Percentiles rank a stretch among this genome's conserved stretches.
These are phyloP conservation scores for Coemansia sp. DNA, from an alignment of 192 early-diverging fungal species.

Conservation along the genomic window DNA sequence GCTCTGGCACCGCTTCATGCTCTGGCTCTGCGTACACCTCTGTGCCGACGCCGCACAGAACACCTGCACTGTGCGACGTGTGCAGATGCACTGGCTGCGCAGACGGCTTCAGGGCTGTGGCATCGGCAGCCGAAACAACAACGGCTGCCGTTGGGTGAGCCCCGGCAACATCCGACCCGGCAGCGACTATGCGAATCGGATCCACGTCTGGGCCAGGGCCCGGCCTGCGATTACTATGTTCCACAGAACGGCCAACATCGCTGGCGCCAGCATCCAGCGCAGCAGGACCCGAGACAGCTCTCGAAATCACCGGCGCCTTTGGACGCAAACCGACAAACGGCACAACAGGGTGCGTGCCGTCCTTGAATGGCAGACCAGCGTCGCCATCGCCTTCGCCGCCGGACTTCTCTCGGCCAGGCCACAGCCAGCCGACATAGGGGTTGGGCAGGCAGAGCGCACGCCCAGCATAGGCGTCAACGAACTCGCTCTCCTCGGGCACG, in stretches of 20 bases:
- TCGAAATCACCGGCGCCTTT: neutral
- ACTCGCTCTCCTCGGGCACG: slow-evolving; percentile 55
- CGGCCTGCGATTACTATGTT: no score
- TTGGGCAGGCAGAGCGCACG: slow-evolving; percentile 28
- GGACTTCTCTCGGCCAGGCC: slow-evolving; percentile 25
- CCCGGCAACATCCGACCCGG: no score
- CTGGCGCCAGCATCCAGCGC: neutral
- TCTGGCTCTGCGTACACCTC: neutral
- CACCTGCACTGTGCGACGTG: slow-evolving; percentile 20
- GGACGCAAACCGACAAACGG: slow-evolving; percentile 18
- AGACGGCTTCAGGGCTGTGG: neutral
- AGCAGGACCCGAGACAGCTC: neutral
- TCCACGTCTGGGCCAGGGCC: no score
- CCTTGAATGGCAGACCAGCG: slow-evolving; percentile 33
- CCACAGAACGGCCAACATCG: neutral
- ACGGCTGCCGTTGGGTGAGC: no score
- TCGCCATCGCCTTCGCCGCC: neutral
- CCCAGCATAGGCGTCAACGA: slow-evolving; percentile 46
- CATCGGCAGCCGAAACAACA: neutral
- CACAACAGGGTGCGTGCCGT: slow-evolving; percentile 39
- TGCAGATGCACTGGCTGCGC: slow-evolving; percentile 9
- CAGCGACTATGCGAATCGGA: no score
- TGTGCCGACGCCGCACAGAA: slow-evolving; percentile 1
- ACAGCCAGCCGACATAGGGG: slow-evolving; percentile 43
- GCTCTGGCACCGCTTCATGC: neutral